phyloP scores from a whole-genome alignment of 768 basidiomycete species.

The Dioszegia aurantiaca region DNA sequence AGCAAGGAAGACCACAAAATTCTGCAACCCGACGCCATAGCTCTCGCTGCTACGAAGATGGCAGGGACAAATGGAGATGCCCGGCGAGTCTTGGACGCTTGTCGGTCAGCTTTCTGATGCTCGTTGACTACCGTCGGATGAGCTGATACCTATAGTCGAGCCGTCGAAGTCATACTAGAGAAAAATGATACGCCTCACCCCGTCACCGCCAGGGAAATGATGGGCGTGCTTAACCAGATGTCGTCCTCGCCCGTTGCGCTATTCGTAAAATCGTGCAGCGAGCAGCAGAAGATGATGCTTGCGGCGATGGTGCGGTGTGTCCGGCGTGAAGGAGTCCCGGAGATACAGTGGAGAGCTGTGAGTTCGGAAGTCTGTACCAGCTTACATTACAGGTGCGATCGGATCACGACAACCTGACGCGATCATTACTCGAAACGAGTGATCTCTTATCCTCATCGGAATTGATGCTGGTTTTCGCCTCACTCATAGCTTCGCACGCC shows the following conservation, averaged over 20 bases:
- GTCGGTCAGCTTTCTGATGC: constrained; percentile 59
- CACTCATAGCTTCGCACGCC: constrained; percentile 72
- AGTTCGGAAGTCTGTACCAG: constrained; percentile 25
- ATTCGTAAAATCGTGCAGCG: constrained; percentile 74
- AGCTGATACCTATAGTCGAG: constrained; percentile 59
- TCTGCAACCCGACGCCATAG: constrained; percentile 69
- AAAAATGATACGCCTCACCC: constrained; percentile 52
- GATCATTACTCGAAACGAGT: constrained; percentile 62
- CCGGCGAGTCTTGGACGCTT: constrained; percentile 85
- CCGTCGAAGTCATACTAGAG: constrained; percentile 69
- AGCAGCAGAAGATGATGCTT: constrained; percentile 85
- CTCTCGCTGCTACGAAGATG: constrained; percentile 76
- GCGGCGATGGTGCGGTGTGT: constrained; percentile 77
- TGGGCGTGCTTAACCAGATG: constrained; percentile 75
- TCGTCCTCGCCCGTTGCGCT: constrained; percentile 86
- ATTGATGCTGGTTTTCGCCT: constrained; percentile 68
- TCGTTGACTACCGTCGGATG: neutral
- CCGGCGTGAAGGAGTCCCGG: constrained; percentile 77
- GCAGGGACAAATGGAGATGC: constrained; percentile 89
- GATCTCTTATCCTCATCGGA: constrained; percentile 67
- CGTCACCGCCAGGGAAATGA: constrained; percentile 70
- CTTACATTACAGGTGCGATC: constrained; percentile 60
- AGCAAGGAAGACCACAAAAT: constrained; percentile 58
- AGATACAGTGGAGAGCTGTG: constrained; percentile 81
- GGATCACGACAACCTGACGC: constrained; percentile 71